phyloP scores from a whole-genome alignment of 345 rosid species.

The Aurinia saxatilis region DNA sequence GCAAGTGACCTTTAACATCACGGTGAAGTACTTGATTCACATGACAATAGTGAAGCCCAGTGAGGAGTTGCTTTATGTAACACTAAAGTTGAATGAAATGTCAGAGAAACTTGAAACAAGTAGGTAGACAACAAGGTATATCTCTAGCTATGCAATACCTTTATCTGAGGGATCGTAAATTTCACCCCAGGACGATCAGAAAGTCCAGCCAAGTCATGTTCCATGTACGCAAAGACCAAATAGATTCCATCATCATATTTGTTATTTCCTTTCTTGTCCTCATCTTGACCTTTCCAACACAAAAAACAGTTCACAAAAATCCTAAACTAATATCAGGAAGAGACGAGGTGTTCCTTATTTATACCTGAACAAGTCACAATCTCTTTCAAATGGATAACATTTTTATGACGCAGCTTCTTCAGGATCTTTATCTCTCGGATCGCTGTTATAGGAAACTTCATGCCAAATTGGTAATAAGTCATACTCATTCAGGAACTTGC shows the following conservation, averaged over 20 bases:
- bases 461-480: not conserved
- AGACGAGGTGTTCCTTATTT: not conserved
- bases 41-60: conserved; percentile 89
- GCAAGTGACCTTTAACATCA: conserved; percentile 70
- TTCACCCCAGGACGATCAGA: conserved; percentile 58
- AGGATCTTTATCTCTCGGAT: conserved; percentile 38
- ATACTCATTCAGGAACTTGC: too few species aligned
- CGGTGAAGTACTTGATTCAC: conserved; percentile 90
- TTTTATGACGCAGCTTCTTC: conserved; percentile 40
- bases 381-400: conserved; percentile 50
- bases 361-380: conserved; percentile 60
- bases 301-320: too few species aligned
- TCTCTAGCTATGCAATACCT: conserved; percentile 31
- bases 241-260: conserved; percentile 77
- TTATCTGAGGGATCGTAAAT: conserved; percentile 68
- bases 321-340: too few species aligned
- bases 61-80: conserved; percentile 85
- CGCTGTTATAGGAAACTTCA: conserved; percentile 52
- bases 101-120: not conserved
- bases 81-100: conserved; percentile 30
- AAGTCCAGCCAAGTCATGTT: conserved; percentile 80
- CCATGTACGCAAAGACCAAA: conserved; percentile 75
- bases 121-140: not conserved
- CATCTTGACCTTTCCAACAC: conserved; percentile 39
- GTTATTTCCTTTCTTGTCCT: conserved; percentile 31